Base-by-base conservation (phyloP, 148 eudicot genomes). In the Gaultheria prostrata region DNA sequence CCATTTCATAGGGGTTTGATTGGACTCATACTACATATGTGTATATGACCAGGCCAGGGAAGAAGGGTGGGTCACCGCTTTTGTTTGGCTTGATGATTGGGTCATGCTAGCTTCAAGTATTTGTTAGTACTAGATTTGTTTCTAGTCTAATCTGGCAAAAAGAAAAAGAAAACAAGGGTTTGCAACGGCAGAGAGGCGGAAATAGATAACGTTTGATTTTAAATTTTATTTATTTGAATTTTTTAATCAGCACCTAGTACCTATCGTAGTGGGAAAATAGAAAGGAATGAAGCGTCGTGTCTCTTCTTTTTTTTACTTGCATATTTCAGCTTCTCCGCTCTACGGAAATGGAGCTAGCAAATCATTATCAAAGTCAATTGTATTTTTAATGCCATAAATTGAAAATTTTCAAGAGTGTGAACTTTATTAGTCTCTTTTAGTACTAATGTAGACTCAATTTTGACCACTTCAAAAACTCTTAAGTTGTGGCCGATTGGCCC, bases 1-100 rank as follows among this genome's bases (percentile, higher is more conserved):
- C 88, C 35, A 61, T 81, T 78, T 73, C 81, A 3, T 88, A 86
- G 82, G 65, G 65, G 26, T 15, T 17, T 2, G 32, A 1, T 21
- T 1, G 67, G 6, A 0, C 8, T 46, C 1, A 9, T 7, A 1
- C 0, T 46, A 54, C 59, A 4, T 7, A 54, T n/a, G 28, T 12
- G 8, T 21, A 59, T 59, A 7, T n/a, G 2, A 20, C 61, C 61
- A 56, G 8, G n/a, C 11, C 11, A 59, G 21, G 65, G 65, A 59
- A 59, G 8, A n/a, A 21, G 0, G 26, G 8, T 21, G 9, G n/a
- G 20, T 5, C 61, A 56, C 20, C 18, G 61, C 61, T 56, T 56
- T 56, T 56, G 61, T n/a, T 56, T 5, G n/a, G n/a, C n/a, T 56
- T 56, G 17, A n/a, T n/a, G n/a, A n/a, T n/a, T 56, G n/a, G 61